These are phyloP conservation scores for Rhypophila decipiens DNA, from an alignment of 495 filamentous ascomycete species.

Conservation along the genomic window DNA sequence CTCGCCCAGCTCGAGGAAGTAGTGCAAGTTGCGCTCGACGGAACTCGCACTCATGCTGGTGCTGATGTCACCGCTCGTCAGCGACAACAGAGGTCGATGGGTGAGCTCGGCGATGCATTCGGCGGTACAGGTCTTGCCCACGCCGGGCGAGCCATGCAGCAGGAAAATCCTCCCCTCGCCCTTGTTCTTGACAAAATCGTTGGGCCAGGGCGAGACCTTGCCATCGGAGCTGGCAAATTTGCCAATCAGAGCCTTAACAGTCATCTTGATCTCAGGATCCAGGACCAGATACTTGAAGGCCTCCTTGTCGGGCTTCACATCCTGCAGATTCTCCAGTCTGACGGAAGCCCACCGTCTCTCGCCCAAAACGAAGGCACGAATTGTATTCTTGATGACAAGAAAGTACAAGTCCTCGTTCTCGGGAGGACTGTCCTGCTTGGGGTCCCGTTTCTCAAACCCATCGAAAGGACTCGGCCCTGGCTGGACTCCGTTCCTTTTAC, in stretches of 20 bases:
- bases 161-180: slow-evolving; percentile 46
- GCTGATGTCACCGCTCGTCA: slow-evolving; percentile 34
- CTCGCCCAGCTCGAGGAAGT: slow-evolving; percentile 35
- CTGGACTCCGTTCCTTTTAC: slow-evolving; percentile 6
- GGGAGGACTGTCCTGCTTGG: slow-evolving; percentile 18
- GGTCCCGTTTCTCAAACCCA: slow-evolving; percentile 29
- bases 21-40: slow-evolving; percentile 32
- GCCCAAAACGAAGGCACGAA: slow-evolving; percentile 33
- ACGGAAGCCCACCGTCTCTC: slow-evolving; percentile 28
- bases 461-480: slow-evolving; percentile 21
- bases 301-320: slow-evolving; percentile 17
- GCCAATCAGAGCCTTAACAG: slow-evolving; percentile 36
- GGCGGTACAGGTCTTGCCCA: slow-evolving; percentile 46
- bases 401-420: slow-evolving; percentile 25
- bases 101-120: slow-evolving; percentile 37
- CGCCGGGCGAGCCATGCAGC: slow-evolving; percentile 47
- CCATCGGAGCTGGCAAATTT: slow-evolving; percentile 31
- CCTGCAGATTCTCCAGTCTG: slow-evolving; percentile 10
- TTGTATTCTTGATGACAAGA: slow-evolving; percentile 22
- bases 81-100: slow-evolving; percentile 28
- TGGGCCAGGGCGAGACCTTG: slow-evolving; percentile 24
- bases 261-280: slow-evolving; percentile 31
- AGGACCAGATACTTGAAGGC: slow-evolving; percentile 38
- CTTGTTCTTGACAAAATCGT: slow-evolving; percentile 41
- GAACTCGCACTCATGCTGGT: slow-evolving; percentile 16